Base-by-base conservation (phyloP, 345 rosid species). In the Physaria fendleri region DNA sequence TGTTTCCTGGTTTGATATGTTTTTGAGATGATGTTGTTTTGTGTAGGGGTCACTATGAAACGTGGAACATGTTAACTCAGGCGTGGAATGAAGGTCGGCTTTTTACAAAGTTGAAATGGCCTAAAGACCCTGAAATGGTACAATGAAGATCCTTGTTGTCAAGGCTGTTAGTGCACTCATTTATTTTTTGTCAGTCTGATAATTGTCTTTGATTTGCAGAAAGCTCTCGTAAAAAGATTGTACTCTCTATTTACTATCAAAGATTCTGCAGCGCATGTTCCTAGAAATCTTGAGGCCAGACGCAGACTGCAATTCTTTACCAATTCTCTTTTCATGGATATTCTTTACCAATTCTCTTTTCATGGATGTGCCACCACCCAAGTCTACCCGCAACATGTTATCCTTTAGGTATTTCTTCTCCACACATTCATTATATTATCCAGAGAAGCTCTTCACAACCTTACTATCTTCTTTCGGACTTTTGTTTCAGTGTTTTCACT, bases 21-120 rank as follows among this genome's bases (percentile, higher is more conserved):
- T 57, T 40, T 16, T 12, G 5, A 42, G 41, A 47, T 35, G 44
- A 39, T 65, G 56, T 47, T 57, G 33, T 38, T 68, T 12, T 72
- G 23, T 62, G 33, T 74, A 92, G 98, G 81, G 85, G 59, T 72
- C 66, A 93, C 74, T 93, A 78, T 62, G 90, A 82, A 11, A 79
- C 85, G 0, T 93, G 99, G 99, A 78, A 50, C 75, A 20, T 77
- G 53, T 66, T 93, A 68, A 74, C 79, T 41, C 80, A 86, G 69
- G 99, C 99, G 17, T 79, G 97, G 83, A 73, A 65, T 65, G 97
- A 89, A 61, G 94, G 97, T 53, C 97, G 87, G 25, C 69, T 93
- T 48, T 93, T 93, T 75, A 76, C 95, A 38, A 79, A 86, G 37
- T 81, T 93, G 75, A 85, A 80, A 57, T 93, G 97, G 99, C 99